phyloP scores from a whole-genome alignment of 805 yeast species.

The Candida quercuum region DNA sequence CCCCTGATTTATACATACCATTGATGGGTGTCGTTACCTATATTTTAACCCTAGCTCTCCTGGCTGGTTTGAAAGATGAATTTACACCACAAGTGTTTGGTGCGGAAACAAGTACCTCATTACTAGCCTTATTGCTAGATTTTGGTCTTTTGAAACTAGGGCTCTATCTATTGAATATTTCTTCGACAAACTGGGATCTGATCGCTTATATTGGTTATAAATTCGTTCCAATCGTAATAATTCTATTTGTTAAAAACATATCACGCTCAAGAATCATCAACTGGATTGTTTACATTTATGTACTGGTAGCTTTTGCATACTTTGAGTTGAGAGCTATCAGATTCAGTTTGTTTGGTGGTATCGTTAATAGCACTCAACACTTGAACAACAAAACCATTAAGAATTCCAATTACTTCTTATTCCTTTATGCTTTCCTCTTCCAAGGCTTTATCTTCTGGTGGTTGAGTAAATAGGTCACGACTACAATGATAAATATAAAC shows the following conservation, averaged over 20 bases:
- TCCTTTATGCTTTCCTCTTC: slow-evolving; percentile 75
- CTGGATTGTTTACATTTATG: slow-evolving; percentile 45
- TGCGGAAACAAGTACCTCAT: slow-evolving; percentile 75
- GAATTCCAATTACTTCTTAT: slow-evolving; percentile 80
- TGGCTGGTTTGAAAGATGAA: slow-evolving; percentile 80
- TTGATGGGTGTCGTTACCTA: slow-evolving; percentile 88
- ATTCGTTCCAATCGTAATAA: slow-evolving; percentile 71
- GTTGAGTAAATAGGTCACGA: slow-evolving; percentile 31
- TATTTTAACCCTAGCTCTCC: slow-evolving; percentile 74
- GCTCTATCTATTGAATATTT: slow-evolving; percentile 70
- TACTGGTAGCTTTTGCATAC: slow-evolving; percentile 53
- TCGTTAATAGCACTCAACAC: slow-evolving; percentile 45
- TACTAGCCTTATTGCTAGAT: slow-evolving; percentile 79
- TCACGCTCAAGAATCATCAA: slow-evolving; percentile 36
- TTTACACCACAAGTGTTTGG: slow-evolving; percentile 94
- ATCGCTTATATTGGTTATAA: slow-evolving; percentile 91
- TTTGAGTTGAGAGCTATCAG: slow-evolving; percentile 56
- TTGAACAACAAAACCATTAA: slow-evolving; percentile 66
- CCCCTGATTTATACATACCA: slow-evolving; percentile 96
- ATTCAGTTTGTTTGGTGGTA: slow-evolving; percentile 35
- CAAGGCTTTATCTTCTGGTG: slow-evolving; percentile 75
- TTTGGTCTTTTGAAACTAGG: slow-evolving; percentile 72
- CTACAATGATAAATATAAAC: not conserved
- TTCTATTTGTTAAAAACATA: slow-evolving; percentile 46
- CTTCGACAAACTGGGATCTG: slow-evolving; percentile 73